These are phyloP conservation scores for Syzygium aromaticum DNA, from an alignment of 345 rosid genomes.

Conservation along the genomic window DNA sequence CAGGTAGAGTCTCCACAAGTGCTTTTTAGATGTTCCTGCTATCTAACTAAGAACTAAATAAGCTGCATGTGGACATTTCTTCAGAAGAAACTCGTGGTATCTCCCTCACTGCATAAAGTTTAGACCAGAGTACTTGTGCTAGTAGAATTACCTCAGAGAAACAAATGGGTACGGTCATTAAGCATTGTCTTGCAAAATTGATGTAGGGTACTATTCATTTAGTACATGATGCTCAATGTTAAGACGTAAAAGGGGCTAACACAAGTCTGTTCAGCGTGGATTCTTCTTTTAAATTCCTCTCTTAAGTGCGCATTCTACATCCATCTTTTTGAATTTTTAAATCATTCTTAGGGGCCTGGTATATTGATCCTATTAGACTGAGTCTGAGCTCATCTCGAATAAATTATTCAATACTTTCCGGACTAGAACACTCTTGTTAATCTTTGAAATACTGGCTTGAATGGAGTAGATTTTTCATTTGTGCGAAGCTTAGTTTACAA, in stretches of 20 bases:
- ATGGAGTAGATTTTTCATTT: neutral
- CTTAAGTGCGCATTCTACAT: neutral
- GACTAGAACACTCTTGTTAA: neutral
- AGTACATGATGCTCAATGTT: neutral
- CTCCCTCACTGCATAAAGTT: neutral
- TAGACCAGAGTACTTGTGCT: neutral
- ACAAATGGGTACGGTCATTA: neutral
- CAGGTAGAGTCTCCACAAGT: constrained; percentile 18
- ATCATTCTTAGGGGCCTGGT: neutral
- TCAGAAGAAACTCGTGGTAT: neutral
- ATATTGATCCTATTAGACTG: neutral
- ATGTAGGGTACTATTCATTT: neutral
- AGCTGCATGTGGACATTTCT: neutral
- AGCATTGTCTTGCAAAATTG: neutral
- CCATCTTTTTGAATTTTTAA: neutral
- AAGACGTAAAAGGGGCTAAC: neutral
- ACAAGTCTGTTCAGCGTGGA: neutral
- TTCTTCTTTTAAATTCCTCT: neutral
- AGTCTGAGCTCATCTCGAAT: neutral
- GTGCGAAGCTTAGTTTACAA: neutral
- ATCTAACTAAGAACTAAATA: neutral
- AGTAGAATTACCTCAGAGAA: neutral
- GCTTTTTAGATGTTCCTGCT: neutral
- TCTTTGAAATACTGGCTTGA: neutral
- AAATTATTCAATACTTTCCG: neutral